phyloP scores from a whole-genome alignment of 177 flowering plant genomes.

The Vitis hybrid region DNA sequence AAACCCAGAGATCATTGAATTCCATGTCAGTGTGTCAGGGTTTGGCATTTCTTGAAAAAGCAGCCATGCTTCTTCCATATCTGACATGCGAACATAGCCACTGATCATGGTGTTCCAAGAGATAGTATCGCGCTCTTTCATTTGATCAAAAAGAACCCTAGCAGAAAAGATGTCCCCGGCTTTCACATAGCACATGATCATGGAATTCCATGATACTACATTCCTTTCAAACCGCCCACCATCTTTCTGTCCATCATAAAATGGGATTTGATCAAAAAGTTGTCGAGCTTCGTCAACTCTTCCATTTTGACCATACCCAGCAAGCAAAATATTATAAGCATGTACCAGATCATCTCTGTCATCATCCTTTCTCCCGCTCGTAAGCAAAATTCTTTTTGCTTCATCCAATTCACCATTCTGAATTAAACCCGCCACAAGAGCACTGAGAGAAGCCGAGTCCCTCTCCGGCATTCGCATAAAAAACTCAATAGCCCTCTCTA shows the following conservation, averaged over 20 bases:
- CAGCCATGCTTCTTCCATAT: slow-evolving; percentile 39
- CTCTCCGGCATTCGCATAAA: slow-evolving; percentile 45
- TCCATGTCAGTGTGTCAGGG: slow-evolving; percentile 58
- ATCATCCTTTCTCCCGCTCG: slow-evolving; percentile 7
- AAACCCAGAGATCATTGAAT: slow-evolving; percentile 49
- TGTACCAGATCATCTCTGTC: slow-evolving; percentile 26
- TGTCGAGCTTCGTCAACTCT: slow-evolving; percentile 39
- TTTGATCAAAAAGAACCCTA: slow-evolving; percentile 43
- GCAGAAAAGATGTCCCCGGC: slow-evolving; percentile 47
- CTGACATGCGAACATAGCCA: slow-evolving; percentile 42
- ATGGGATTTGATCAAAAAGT: slow-evolving; percentile 44
- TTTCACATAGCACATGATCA: slow-evolving; percentile 60
- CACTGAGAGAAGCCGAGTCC: slow-evolving; percentile 45
- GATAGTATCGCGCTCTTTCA: slow-evolving; percentile 45
- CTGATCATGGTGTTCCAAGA: slow-evolving; percentile 67
- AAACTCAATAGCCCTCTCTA: slow-evolving; percentile 34
- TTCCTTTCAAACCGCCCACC: slow-evolving; percentile 32
- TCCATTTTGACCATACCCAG: slow-evolving; percentile 55
- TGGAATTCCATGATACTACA: slow-evolving; percentile 58
- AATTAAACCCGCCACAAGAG: slow-evolving; percentile 52
- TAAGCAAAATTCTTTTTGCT: slow-evolving; percentile 34
- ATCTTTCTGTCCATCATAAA: slow-evolving; percentile 1
- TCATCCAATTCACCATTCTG: slow-evolving; percentile 45
- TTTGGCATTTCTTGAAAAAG: slow-evolving; percentile 45
- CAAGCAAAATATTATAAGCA: slow-evolving; percentile 61